Evolutionary conservation across 2,329 filamentous ascomycete genomes (phyloP), one percentile per base, ranked within the genome.

Genomic region (Fusarium buxicola): DNA sequence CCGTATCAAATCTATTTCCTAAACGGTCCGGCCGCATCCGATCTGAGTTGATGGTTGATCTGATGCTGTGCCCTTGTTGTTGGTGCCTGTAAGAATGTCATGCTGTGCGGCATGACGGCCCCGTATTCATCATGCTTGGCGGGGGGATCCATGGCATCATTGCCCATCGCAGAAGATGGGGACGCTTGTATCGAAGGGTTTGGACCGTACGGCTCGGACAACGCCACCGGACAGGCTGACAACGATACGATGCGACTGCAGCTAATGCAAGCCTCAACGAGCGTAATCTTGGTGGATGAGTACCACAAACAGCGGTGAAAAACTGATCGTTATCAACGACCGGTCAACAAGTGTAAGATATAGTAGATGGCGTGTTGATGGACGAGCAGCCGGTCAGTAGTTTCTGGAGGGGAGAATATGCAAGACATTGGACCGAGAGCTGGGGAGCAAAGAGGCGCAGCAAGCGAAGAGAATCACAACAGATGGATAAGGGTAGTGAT

Each of bases 301-400:
- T 46, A 34, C 34, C 46, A 60, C 60, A 70, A 70, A 70, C 63
- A 51, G 68, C 68, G 68, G 68, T 70, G 67, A 67, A 70, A 58
- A 49, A 5, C 13, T 46, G 27, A 40, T 41, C 9, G 48, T 45
- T 46, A 65, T 63, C 52, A 45, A 38, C 21, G 39, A 49, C 53
- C 61, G 53, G 61, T 66, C 55, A 59, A 54, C 47, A 31, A 44
- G 39, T 18, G 32, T 13, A 27, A 60, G 31, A 35, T 45, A 44
- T 41, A 24, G 30, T 34, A 38, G 48, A 49, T 59, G 62, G 62
- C 47, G 58, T 55, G 49, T 53, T 51, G 46, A 52, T 39, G 48
- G 41, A 46, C 30, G 31, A 52, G 55, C 55, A 59, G 46, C 63
- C 66, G 65, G 68, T 70, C 60, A 70, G 48, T 27, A 44, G 40